Base-by-base conservation (phyloP, 1,284 basidiomycete genomes). In the Inonotus obliquus region DNA sequence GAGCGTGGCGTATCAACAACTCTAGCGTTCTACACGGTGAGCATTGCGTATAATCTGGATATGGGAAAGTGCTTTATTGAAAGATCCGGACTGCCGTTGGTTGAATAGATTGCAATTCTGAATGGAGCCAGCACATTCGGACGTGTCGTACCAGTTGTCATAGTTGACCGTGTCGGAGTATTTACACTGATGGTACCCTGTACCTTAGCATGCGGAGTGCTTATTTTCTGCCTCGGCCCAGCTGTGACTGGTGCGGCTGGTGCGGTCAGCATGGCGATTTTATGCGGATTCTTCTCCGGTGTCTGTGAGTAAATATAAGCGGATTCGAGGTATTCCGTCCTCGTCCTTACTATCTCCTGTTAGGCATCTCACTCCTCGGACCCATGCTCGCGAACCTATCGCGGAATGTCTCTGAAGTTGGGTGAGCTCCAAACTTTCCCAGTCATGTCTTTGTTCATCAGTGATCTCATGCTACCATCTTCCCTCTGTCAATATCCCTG, bases 241-340 rank as follows among this genome's bases (percentile, higher is more conserved):
- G 69, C 81, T 11, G 69, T 72, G n/a, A 63, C 54, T 23, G 71
- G 73, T 27, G 69, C 71, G 0, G 71, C 69, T 4, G 79, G 79
- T 6, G 75, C 78, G 0, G 69, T 80, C 4, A 63, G 74, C 23
- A 81, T 83, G 51, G 76, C 77, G 5, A 64, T 79, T 39, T 66
- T 84, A 14, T 85, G 76, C 60, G 81, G 82, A 0, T 72, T 82
- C 59, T 82, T 83, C 64, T 77, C 76, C 10, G 82, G 81, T 9
- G 74, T 76, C 69, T 72, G 79, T 79, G 65, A 65, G 75, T 69
- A 17, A 7, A 19, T 44, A n/a, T 37, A 4, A 61, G 21, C 9
- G n/a, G 11, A 44, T 45, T 44, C 41, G 4, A 10, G 10, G 7
- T 17, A 13, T n/a, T 10, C 17, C 41, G 23, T 17, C 23, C n/a